Conservation (phyloP, 2,329 filamentous ascomycete species). For the Scedosporium apiospermum region DNA sequence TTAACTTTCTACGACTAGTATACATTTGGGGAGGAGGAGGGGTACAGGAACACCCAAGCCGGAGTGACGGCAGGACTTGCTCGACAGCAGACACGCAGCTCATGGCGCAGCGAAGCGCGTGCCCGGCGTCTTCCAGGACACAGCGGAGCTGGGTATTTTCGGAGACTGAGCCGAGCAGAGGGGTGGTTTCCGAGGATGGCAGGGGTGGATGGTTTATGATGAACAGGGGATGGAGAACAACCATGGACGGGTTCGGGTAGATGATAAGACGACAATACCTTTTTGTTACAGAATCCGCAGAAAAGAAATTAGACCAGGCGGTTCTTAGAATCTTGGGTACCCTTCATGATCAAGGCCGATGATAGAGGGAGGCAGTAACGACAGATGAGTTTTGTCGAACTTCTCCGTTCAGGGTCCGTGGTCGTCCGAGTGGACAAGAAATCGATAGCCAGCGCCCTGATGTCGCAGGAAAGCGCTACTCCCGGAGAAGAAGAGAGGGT, state of each 20-base stretch:
- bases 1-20: neutral
- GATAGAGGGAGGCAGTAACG: neutral
- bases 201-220: neutral
- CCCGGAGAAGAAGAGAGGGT: too few species aligned
- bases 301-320: neutral
- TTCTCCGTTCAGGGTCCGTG: too few species aligned
- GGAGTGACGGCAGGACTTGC: neutral
- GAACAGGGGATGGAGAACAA: neutral
- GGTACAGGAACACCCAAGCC: neutral
- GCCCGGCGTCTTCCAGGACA: neutral
- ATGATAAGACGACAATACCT: neutral
- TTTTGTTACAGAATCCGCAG: neutral
- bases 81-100: neutral
- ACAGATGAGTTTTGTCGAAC: too few species aligned
- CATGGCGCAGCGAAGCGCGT: neutral
- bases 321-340: too few species aligned
- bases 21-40: neutral
- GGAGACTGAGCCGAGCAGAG: constrained; percentile 5
- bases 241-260: neutral
- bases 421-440: too few species aligned
- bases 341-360: too few species aligned
- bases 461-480: too few species aligned
- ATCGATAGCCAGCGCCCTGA: too few species aligned
- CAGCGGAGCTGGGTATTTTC: neutral
- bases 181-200: neutral